Evolutionary conservation across 352 stramenopile species (phyloP), one percentile per base, ranked within the genome.

Genomic region (Globisporangium paroecandrum): DNA sequence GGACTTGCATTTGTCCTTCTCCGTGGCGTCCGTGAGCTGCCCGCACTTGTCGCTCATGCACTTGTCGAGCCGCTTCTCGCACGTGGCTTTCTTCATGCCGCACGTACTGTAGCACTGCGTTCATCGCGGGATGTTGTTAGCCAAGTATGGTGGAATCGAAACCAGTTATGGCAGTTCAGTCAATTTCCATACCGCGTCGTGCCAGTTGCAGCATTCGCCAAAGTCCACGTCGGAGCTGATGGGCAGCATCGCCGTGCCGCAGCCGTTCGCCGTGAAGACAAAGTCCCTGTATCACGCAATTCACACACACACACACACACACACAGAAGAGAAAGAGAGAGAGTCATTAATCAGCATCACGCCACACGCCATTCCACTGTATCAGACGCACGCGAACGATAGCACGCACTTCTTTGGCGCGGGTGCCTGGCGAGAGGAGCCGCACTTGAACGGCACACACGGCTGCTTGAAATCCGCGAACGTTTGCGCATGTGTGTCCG

Each of bases 161-260:
- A 18, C 13, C 12, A 47, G 41, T 47, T 46, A 13, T n/a, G 36
- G 51, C 47, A 12, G 7, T 57, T 49, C 27, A 25, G 22, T 43
- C 13, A n/a, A n/a, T 6, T 24, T 24, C 53, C 78, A 34, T 77
- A 93, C 85, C 55, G 77, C 83, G 66, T 94, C 83, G 69, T 94
- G 86, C 82, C 82, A 90, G 60, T 94, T 89, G 70, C 86, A 94
- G 76, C 86, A 94, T 27, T 89, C 76, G 29, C 80, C 67, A 63
- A 92, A 89, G 36, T 92, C 81, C 7, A 69, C 58, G 4, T 66
- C 65, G 0, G 73, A 71, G 38, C 41, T 77, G 67, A 94, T 83
- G 1, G 82, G 77, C 54, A 92, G 74, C 46, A 68, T 74, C 12
- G 81, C 78, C 2, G 83, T 92, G 38, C 86, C 86, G 65, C 86